Evolutionary conservation across 2,329 filamentous ascomycete species (phyloP), one percentile per base, ranked within the genome.

Genomic region (Massarina eburnea): DNA sequence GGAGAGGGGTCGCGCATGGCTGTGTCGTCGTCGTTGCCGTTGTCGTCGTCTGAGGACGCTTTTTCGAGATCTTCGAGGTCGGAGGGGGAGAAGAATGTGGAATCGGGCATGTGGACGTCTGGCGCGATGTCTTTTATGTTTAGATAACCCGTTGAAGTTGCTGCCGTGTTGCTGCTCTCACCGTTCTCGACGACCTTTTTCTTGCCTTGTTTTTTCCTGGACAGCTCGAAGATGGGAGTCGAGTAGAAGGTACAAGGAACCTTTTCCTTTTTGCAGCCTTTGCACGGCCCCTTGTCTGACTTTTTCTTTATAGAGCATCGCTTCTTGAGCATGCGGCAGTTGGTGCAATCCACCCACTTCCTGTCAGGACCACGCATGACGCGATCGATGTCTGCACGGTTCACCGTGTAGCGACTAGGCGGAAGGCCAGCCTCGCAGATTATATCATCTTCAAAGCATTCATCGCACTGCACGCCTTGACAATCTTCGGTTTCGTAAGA

Each of bases 231-330:
- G 8, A 29, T 21, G 1, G 52, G 43, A 1, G 58, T 21, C 4
- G 39, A 39, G 17, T 46, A 42, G 32, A 71, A 71, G 0, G 54
- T 65, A 43, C 68, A 71, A 4, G 54, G 57, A 3, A 61, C 49
- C 8, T 51, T 48, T 7, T 51, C 33, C 29, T 61, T 58, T 27
- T 54, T 52, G 50, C 68, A 71, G 3, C 50, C 39, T 14, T 57
- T 67, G 54, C 69, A 71, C 2, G 69, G 68, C 0, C 64, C 62
- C 20, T 55, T 57, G 20, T 62, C 54, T 0, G 32, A 39, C 43
- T 58, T 66, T 21, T 42, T 52, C 30, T 63, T 68, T 1, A 70
- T 43, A 6, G 62, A 68, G 41, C 69, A 72, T 14, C 49, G 46
- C 44, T 58, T 64, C 21, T 59, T 65, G 4, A 48, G 49, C 3